Percentiles rank a stretch among this genome's conserved stretches.
These are phyloP conservation scores for Aspergillus fijiensis DNA, from an alignment of 2,329 filamentous ascomycete species.

Conservation along the genomic window DNA sequence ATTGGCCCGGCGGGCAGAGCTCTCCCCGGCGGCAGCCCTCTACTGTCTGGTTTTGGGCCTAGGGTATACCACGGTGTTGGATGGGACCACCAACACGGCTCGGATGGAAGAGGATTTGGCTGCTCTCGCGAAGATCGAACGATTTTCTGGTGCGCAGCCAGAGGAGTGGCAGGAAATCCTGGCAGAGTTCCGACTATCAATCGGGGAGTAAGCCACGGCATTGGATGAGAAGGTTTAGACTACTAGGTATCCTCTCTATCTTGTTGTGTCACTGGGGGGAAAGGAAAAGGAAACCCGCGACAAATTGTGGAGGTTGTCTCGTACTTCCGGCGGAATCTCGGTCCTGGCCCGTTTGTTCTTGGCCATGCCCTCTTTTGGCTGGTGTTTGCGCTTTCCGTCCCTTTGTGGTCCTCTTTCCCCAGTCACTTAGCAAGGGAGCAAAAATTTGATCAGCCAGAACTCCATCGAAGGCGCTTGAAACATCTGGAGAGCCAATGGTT, in stretches of 20 bases:
- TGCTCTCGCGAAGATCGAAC: constrained; percentile 42
- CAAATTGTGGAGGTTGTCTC: background rate
- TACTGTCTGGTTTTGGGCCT: constrained; percentile 59
- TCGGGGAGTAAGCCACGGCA: constrained; percentile 29
- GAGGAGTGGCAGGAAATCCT: constrained; percentile 53
- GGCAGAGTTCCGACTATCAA: constrained; percentile 48
- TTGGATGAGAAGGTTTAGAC: background rate
- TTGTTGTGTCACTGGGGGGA: too few species aligned
- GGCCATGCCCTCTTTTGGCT: background rate
- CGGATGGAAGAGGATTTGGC: constrained; percentile 56
- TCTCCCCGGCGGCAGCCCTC: constrained; percentile 51
- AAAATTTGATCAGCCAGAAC: background rate
- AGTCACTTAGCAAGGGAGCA: background rate
- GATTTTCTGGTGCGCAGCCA: constrained; percentile 48
- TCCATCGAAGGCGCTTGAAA: constrained; percentile 37
- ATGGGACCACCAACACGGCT: constrained; percentile 55
- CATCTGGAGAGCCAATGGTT: constrained; percentile 33
- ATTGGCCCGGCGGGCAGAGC: constrained; percentile 48
- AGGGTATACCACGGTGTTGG: constrained; percentile 51
- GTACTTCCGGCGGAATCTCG: background rate
- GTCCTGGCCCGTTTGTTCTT: background rate
- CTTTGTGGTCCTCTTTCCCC: background rate
- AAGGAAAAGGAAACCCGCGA: too few species aligned
- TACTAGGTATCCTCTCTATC: background rate
- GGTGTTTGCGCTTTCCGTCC: background rate